phyloP scores from a whole-genome alignment of 768 basidiomycete species.

The Leccinum pellstonianum region DNA sequence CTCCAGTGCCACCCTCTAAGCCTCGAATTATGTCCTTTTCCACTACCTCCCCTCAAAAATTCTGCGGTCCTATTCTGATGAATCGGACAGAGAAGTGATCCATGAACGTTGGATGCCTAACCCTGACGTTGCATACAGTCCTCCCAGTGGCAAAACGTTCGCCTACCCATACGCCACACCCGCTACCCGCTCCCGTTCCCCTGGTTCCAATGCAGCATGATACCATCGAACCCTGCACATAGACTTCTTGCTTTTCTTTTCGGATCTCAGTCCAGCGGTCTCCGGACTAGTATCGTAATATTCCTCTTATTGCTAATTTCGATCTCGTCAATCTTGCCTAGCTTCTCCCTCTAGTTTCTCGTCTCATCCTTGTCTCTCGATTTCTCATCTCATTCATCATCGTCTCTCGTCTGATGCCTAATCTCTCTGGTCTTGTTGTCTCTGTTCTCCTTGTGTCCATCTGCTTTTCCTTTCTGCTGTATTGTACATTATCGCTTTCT shows the following conservation, averaged over 20 bases:
- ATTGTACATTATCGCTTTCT: conserved; percentile 31
- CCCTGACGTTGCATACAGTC: conserved; percentile 35
- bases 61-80: conserved; percentile 61
- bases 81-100: conserved; percentile 54
- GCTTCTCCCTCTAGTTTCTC: conserved; percentile 19
- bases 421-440: conserved; percentile 17
- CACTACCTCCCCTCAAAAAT: conserved; percentile 53
- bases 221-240: conserved; percentile 18
- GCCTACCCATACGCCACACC: conserved; percentile 29
- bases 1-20: conserved; percentile 38
- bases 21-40: conserved; percentile 49
- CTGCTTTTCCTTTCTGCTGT: conserved; percentile 23
- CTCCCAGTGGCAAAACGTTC: conserved; percentile 34
- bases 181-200: conserved; percentile 28
- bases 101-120: conserved; percentile 69
- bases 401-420: conserved; percentile 11
- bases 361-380: conserved; percentile 7
- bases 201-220: conserved; percentile 38
- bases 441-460: conserved; percentile 32
- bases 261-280: conserved; percentile 28
- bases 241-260: conserved; percentile 23
- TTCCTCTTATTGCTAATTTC: conserved; percentile 36
- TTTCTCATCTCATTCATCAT: conserved; percentile 13
- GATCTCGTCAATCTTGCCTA: conserved; percentile 24
- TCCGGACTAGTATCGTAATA: conserved; percentile 34